Evolutionary conservation across 2,329 filamentous ascomycete species (phyloP), one percentile per base, ranked within the genome.

Genomic region (Neobulgaria alba): DNA sequence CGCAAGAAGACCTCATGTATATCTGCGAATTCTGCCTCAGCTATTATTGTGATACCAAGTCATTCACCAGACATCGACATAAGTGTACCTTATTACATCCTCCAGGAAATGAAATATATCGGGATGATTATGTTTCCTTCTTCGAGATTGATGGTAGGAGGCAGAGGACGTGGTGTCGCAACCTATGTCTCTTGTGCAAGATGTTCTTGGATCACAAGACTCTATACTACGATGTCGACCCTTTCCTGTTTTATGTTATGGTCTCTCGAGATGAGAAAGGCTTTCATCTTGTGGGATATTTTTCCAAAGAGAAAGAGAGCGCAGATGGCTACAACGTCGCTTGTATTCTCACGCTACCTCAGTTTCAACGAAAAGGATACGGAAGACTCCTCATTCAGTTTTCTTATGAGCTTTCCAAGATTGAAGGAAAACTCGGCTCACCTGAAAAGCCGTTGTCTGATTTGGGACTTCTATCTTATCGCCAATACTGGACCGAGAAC

Each of bases 131-230:
- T 20, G 79, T 94, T 36, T 95, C 89, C 0, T 92, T 98, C 57
- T 98, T 96, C 57, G 92, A 98, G 61, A 92, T 98, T 4, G 92
- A 98, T 53, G 92, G 92, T 5, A 83, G 92, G 36, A 94, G 95
- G 57, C 94, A 98, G 54, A 87, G 92, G 0, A 86, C 95, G n/a
- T 98, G 95, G 66, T 98, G 92, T 60, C 92, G 95, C 56, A 98
- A 98, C 54, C 76, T 98, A 21, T 98, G 92, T 63, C 75, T 98
- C 10, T 72, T 98, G 32, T 92, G 89, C 39, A 98, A 98, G 64
- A 73, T 98, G 16, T 98, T 98, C 61, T 73, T 98, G n/a, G 92
- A 93, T 16, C 95, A 93, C 40, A 98, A 98, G 63, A 98, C 92
- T 0, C 73, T 96, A 3, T 96, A 96, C 67, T 96, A 96, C 64